Evolutionary conservation across 257 asterid genomes (phyloP), one percentile per base, ranked within the genome.

Genomic region (Echites panduratus): DNA sequence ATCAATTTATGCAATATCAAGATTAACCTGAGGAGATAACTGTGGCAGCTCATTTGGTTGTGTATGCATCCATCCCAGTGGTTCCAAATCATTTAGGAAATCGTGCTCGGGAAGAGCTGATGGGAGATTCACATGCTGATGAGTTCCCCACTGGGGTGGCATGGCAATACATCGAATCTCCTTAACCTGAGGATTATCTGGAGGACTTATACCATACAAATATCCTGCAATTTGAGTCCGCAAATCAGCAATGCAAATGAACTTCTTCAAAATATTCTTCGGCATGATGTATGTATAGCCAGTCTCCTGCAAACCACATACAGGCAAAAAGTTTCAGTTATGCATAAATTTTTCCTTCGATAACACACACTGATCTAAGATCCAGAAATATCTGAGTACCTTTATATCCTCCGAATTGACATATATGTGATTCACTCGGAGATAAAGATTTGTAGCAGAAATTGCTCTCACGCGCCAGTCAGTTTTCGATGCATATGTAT

Each of bases 401-500:
- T 95, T 95, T 24, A 95, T 89, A 83, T 95, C 99, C 86, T 95
- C 99, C 0, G 99, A 95, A 85, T 92, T 95, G 41, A 95, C 99
- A 71, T 95, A 95, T 62, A 95, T 95, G 77, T 95, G 99, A 82
- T 95, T 95, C 76, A 95, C 99, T 5, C 98, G 86, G 76, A 95
- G 98, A 83, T 95, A 89, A 24, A 95, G 98, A 75, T 92, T 95
- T 79, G 99, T 92, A 24, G 98, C 98, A 32, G 99, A 95, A 77
- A 95, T 92, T 73, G 99, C 98, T 83, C 99, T 85, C 58, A 95
- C 98, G 76, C 99, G 99, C 99, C 99, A 95, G 85, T 95, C 97
- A 3, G 98, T 95, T 84, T 92, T 92, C 2, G 98, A 84, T n/a
- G 90, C 94, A 75, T 83, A 89, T 66, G 95, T 87, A 54, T 92